These are phyloP conservation scores for Tricholomella constricta DNA, from an alignment of 768 basidiomycete genomes.

Conservation along the genomic window DNA sequence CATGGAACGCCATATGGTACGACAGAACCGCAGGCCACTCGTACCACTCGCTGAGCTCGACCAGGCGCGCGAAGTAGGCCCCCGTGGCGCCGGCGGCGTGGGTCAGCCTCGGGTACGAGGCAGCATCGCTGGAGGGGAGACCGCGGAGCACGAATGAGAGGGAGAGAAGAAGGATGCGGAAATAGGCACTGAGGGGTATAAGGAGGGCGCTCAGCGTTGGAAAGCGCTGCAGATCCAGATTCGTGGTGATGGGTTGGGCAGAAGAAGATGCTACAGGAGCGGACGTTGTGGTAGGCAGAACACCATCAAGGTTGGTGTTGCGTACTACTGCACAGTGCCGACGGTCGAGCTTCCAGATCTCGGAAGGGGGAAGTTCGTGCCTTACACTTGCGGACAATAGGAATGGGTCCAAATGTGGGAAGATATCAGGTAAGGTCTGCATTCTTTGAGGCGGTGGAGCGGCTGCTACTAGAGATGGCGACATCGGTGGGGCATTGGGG, in stretches of 20 bases:
- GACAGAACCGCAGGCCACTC: neutral
- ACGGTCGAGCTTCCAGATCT: neutral
- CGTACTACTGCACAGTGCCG: neutral
- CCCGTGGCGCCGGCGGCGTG: neutral
- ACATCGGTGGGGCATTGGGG: too few species aligned
- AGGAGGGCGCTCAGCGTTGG: neutral
- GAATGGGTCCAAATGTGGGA: neutral
- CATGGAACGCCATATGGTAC: conserved; percentile 2
- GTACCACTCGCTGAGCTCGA: neutral
- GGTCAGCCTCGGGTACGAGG: neutral
- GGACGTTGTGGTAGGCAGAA: neutral
- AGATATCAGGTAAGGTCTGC: neutral
- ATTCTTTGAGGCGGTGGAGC: neutral
- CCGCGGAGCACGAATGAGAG: neutral
- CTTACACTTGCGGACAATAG: neutral
- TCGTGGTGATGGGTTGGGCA: neutral
- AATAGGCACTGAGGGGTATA: neutral
- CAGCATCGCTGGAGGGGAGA: neutral
- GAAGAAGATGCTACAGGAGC: too few species aligned
- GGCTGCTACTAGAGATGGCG: too few species aligned
- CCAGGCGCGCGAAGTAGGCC: neutral
- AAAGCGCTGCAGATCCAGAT: neutral
- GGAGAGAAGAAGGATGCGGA: neutral
- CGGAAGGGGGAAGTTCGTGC: neutral
- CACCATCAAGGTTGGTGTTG: neutral